A percentile compares a stretch with the other conserved stretches of the same genome.
These are phyloP conservation scores for Mycosphaerella arachidis DNA, from an alignment of 2,329 filamentous ascomycete genomes.

Conservation along the genomic window DNA sequence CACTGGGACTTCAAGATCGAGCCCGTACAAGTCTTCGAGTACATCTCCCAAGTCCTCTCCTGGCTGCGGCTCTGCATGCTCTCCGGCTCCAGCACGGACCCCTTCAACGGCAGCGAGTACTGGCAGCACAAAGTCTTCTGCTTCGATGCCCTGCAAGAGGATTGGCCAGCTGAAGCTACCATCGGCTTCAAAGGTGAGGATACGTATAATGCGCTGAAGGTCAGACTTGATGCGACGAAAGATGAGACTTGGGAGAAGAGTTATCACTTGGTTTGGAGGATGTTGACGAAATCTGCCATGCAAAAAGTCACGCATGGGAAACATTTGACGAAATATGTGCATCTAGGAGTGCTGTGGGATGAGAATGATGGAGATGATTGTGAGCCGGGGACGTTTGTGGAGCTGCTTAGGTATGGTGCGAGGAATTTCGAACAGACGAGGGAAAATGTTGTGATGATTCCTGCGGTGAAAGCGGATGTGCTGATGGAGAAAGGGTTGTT, in stretches of 20 bases:
- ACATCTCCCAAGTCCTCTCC: constrained; percentile 16
- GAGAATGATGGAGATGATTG: constrained; percentile 22
- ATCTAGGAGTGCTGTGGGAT: constrained; percentile 30
- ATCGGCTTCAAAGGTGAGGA: constrained; percentile 16
- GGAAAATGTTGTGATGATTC: constrained; percentile 8
- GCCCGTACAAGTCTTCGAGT: constrained; percentile 11
- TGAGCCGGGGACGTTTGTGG: constrained; percentile 30
- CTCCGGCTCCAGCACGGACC: constrained; percentile 4
- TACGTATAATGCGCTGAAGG: constrained; percentile 2
- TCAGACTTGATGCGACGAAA: not conserved
- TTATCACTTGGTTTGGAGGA: constrained; percentile 19
- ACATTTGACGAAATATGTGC: constrained; percentile 19
- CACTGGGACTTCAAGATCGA: constrained; percentile 20
- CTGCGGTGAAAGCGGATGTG: not conserved
- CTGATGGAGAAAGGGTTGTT: constrained; percentile 10
- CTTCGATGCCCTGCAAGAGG: constrained; percentile 16
- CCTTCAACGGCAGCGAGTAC: constrained; percentile 12
- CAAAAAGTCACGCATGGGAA: constrained; percentile 32
- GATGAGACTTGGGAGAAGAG: constrained; percentile 9
- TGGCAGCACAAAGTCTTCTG: constrained; percentile 15
- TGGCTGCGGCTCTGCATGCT: constrained; percentile 17
- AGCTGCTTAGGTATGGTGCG: constrained; percentile 29
- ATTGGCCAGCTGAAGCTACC: constrained; percentile 14
- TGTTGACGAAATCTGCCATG: constrained; percentile 25
- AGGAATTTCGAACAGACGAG: constrained; percentile 30